A percentile compares a stretch with the other conserved stretches of the same genome.
Conservation (phyloP, 1,284 basidiomycete species). For the Apiotrichum mycotoxinovorans region DNA sequence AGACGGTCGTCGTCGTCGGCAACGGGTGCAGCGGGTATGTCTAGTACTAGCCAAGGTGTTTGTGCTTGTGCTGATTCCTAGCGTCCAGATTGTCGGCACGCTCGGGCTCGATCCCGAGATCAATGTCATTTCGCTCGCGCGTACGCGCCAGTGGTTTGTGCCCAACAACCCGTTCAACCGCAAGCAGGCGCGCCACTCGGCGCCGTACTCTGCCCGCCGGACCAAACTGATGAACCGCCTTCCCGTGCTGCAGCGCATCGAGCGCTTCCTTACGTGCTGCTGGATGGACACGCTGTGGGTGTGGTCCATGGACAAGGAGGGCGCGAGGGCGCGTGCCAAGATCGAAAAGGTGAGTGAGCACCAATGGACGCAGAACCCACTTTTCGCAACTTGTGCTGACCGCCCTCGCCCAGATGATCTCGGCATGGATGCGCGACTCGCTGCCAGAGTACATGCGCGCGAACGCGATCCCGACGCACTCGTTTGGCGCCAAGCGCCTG, state of each 20-base stretch:
- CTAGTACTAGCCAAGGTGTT: neutral
- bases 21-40: conserved; percentile 11
- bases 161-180: neutral
- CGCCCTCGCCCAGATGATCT: no score
- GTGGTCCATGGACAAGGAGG: conserved; percentile 6
- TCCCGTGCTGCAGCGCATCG: conserved; percentile 1
- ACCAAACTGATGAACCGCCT: neutral
- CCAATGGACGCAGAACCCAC: no score
- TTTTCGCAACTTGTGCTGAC: no score
- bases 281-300: conserved; percentile 11
- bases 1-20: conserved; percentile 18
- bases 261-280: neutral
- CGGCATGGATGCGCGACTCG: conserved; percentile 1
- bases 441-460: conserved; percentile 3
- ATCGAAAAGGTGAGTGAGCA: neutral
- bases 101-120: conserved; percentile 13
- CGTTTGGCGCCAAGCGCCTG: conserved; percentile 27
- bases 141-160: conserved; percentile 14
- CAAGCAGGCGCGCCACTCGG: conserved; percentile 5
- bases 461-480: conserved; percentile 4
- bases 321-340: neutral
- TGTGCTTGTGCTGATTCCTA: neutral
- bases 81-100: conserved; percentile 16
- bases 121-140: conserved; percentile 7
- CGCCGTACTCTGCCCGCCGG: neutral